Evolutionary conservation across 331 rosid species (phyloP), one percentile per base, ranked within the genome.

Genomic region (Rhamnella rubrinervis): DNA sequence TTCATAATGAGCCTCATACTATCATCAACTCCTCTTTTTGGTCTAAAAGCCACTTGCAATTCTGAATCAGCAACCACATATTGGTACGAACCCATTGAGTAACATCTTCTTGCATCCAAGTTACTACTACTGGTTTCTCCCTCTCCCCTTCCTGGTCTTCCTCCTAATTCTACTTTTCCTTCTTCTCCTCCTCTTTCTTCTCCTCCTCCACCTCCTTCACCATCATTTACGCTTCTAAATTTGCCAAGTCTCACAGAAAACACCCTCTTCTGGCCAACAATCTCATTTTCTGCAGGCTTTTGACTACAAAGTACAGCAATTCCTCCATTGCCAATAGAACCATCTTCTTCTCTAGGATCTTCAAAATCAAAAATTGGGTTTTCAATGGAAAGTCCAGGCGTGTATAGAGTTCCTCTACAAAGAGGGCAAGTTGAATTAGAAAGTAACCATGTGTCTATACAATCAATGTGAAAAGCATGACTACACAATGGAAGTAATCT

Each of bases 381-480:
- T 70, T 93, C 96, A 61, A 86, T 51, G 31, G 84, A 37, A 80
- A 88, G 59, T 31, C 88, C 93, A 35, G 89, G 76, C 0, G 84
- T 64, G 72, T 80, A 82, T 25, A 93, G 87, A 51, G 83, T 75
- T 28, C 97, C 96, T 85, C 97, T 85, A 80, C 97, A 93, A n/a
- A 93, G 93, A 75, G 97, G 97, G 79, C 96, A 93, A 31, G 96
- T 93, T 72, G 98, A 86, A 82, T 93, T 93, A 21, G 97, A 83
- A 62, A 93, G 63, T 38, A 93, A 79, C 97, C 98, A 93, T 47
- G 97, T 88, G 79, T 90, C 98, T 64, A 93, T 90, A 75, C 98
- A 90, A 67, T 85, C 87, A 44, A 86, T 75, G 76, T 90, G 98
- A 57, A 93, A 90, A 72, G 98, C 98, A 82, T 93, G 98, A 35